Percentiles rank a stretch among this genome's conserved stretches.
Evolutionary conservation across 1,284 basidiomycete species (phyloP).

Genomic region (Pholiota adiposa): DNA sequence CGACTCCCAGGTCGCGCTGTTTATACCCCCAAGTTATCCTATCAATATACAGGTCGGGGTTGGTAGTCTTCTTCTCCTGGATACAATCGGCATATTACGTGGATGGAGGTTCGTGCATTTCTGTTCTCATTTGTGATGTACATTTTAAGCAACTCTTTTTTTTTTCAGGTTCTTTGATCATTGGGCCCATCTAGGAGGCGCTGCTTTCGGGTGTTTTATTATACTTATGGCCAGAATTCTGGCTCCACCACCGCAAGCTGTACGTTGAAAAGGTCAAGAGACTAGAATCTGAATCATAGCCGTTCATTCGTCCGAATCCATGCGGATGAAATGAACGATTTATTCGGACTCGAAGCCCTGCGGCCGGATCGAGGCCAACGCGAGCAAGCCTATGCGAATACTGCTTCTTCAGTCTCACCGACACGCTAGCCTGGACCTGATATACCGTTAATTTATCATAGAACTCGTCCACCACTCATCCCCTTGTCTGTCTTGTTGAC

Average conservation of each 20-base stretch:
- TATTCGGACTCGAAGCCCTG: not conserved
- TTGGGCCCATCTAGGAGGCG: conserved; percentile 82
- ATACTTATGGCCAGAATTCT: conserved; percentile 61
- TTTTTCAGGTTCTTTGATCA: conserved; percentile 67
- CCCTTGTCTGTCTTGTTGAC: not conserved
- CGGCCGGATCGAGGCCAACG: not conserved
- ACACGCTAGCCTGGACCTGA: not conserved
- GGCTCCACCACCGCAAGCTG: conserved; percentile 36
- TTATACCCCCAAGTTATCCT: conserved; percentile 79
- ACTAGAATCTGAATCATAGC: not conserved
- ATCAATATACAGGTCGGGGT: conserved; percentile 83
- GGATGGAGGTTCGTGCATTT: conserved; percentile 78
- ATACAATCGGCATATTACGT: conserved; percentile 76
- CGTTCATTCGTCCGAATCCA: not conserved
- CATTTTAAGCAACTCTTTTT: not conserved
- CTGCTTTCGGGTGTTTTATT: conserved; percentile 76
- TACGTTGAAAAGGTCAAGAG: not conserved
- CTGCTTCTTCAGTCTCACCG: not conserved
- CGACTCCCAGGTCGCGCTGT: conserved; percentile 73
- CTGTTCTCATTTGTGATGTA: not conserved
- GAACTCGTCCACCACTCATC: not conserved
- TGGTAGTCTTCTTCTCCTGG: conserved; percentile 70
- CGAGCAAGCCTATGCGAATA: too few relatives aligned
- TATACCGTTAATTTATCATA: not conserved
- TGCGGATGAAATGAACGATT: not conserved